phyloP scores from a whole-genome alignment of 768 basidiomycete genomes.

The Boletus rex-veris region DNA sequence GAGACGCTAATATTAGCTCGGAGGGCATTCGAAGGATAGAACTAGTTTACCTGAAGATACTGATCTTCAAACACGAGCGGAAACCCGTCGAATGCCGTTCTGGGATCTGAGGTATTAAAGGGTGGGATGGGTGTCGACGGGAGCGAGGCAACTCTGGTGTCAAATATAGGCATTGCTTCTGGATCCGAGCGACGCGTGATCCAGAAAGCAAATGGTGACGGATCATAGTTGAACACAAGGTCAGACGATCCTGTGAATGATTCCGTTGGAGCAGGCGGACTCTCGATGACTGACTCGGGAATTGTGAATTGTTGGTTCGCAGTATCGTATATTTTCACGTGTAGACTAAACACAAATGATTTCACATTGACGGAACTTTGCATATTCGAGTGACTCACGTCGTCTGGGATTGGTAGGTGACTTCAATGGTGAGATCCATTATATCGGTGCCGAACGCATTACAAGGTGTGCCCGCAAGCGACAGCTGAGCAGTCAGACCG shows the following conservation, averaged over 20 bases:
- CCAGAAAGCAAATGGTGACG: constrained; percentile 75
- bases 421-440: constrained; percentile 54
- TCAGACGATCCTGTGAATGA: constrained; percentile 47
- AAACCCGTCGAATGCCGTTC: constrained; percentile 59
- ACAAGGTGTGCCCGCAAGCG: constrained; percentile 54
- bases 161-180: constrained; percentile 56
- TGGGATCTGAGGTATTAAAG: constrained; percentile 46
- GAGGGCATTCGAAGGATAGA: neutral
- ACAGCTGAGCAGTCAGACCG: constrained; percentile 54
- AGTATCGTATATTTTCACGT: constrained; percentile 65
- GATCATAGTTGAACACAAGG: constrained; percentile 63
- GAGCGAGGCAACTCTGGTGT: constrained; percentile 62
- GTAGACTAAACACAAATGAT: constrained; percentile 42
- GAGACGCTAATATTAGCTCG: neutral
- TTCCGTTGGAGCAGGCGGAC: constrained; percentile 35
- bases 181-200: constrained; percentile 65
- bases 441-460: constrained; percentile 65
- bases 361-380: neutral
- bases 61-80: constrained; percentile 77
- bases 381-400: constrained; percentile 33
- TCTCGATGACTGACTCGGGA: constrained; percentile 50
- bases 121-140: constrained; percentile 59
- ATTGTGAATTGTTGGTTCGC: constrained; percentile 62
- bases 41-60: constrained; percentile 57
- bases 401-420: constrained; percentile 58